Percentiles rank a stretch among this genome's conserved stretches.
Conservation (phyloP, 495 filamentous ascomycete species). For the Terfezia claveryi region DNA sequence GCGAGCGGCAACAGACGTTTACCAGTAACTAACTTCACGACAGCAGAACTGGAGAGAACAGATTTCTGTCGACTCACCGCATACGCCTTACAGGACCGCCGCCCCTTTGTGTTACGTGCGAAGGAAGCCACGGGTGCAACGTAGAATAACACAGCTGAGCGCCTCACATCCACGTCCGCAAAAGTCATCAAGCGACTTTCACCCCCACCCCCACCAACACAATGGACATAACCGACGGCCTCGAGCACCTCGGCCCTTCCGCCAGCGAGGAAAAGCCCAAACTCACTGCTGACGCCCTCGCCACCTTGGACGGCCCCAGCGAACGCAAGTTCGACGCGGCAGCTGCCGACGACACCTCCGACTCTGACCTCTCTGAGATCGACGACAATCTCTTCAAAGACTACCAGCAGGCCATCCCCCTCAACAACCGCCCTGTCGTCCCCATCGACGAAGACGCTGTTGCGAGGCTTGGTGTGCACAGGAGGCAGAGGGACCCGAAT, state of each 20-base stretch:
- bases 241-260: conserved; percentile 11
- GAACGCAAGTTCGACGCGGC: conserved; percentile 14
- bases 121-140: too few species aligned
- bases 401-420: conserved; percentile 58
- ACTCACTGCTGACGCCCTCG: conserved; percentile 10
- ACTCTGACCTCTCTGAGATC: conserved; percentile 79
- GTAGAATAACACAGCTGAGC: too few species aligned
- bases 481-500: conserved; percentile 41
- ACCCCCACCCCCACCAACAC: too few species aligned
- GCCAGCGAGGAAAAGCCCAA: conserved; percentile 1
- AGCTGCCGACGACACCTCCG: conserved; percentile 32
- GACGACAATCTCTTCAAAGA: conserved; percentile 75
- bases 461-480: conserved; percentile 56
- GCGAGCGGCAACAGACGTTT: too few species aligned
- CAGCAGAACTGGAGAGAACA: too few species aligned
- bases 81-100: too few species aligned
- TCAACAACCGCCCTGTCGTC: conserved; percentile 34
- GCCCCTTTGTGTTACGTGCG: too few species aligned
- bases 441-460: conserved; percentile 78
- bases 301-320: conserved; percentile 19
- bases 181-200: too few species aligned
- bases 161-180: too few species aligned
- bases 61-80: too few species aligned
- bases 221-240: conserved; percentile 10
- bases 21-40: too few species aligned